Evolutionary conservation across 2,329 filamentous ascomycete genomes (phyloP).

Genomic region (Monilinia fructigena): DNA sequence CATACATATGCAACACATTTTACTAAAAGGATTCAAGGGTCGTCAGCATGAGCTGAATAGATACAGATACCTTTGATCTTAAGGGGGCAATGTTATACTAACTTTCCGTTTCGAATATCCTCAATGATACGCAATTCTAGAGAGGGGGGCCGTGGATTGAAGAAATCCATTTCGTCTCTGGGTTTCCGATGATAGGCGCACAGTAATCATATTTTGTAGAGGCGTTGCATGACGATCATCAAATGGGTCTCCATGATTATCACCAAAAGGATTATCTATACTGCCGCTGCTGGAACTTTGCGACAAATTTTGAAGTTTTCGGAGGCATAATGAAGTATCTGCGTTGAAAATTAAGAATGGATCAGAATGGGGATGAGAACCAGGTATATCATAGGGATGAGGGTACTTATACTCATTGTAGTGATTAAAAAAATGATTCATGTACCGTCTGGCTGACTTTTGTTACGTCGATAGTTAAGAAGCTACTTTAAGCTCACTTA

Average conservation of each 20-base stretch:
- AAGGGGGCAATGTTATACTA: not conserved
- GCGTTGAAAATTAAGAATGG: not conserved
- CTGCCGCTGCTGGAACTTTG: not conserved
- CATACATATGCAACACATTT: not conserved
- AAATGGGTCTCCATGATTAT: conserved; percentile 10
- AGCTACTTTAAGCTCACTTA: not conserved
- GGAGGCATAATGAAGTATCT: not conserved
- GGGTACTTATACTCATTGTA: not conserved
- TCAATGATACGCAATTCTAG: conserved; percentile 21
- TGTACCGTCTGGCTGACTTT: not conserved
- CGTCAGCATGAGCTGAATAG: not conserved
- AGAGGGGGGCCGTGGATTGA: conserved; percentile 15
- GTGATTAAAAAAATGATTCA: not conserved
- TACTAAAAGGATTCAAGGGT: not conserved
- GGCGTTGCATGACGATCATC: not conserved
- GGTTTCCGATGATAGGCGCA: conserved; percentile 17
- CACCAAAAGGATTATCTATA: not conserved
- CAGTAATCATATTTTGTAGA: conserved; percentile 7
- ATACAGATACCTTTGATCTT: not conserved
- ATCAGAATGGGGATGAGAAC: too few species aligned
- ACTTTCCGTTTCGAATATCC: conserved; percentile 26
- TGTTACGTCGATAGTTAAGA: not conserved
- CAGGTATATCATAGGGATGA: not conserved
- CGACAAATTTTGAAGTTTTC: not conserved
- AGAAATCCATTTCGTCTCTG: conserved; percentile 19